Evolutionary conservation across 257 asterid genomes (phyloP), one percentile per base, ranked within the genome.

Genomic region (Mentha longifolia): DNA sequence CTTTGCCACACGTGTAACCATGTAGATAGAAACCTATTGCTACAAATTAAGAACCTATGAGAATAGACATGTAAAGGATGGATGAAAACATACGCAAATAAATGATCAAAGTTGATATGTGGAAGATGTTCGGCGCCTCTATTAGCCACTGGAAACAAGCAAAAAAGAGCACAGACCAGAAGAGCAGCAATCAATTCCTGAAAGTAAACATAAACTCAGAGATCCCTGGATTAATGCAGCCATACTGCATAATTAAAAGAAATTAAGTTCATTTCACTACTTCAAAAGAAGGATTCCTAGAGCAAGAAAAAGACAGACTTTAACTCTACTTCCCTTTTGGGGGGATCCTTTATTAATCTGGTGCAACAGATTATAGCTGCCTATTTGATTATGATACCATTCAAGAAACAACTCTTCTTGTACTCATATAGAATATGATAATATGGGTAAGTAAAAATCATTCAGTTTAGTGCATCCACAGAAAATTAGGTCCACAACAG

Each of bases 131-230:
- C 78, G 87, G 87, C 84, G 82, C 87, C 84, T 86, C 98, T 84
- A 75, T 79, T 57, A 74, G 76, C 73, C 71, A 84, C 61, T 35
- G 97, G 97, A 81, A 85, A 93, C 84, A 93, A 81, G 84, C 95
- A 88, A 82, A 93, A 93, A 72, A 91, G 86, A 67, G 97, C 74
- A 83, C 98, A 91, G 41, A 73, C 87, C 73, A 93, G 91, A 74
- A 91, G 88, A 71, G 97, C 94, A 57, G 92, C 97, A 61, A 87
- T 77, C 88, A 91, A 81, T 76, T 91, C 98, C 98, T 93, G 95
- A 75, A 83, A 78, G 77, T 61, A 9, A 70, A 52, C 60, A 72
- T 6, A 65, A 54, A 61, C 33, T 72, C 55, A 73, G 73, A 76
- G 3, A 50, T 19, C 56, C 15, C 41, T 28, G 10, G 43, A 22